Base-by-base conservation (phyloP, 225 moss, liverwort and hornwort genomes). In the Sphagnum tenellum region DNA sequence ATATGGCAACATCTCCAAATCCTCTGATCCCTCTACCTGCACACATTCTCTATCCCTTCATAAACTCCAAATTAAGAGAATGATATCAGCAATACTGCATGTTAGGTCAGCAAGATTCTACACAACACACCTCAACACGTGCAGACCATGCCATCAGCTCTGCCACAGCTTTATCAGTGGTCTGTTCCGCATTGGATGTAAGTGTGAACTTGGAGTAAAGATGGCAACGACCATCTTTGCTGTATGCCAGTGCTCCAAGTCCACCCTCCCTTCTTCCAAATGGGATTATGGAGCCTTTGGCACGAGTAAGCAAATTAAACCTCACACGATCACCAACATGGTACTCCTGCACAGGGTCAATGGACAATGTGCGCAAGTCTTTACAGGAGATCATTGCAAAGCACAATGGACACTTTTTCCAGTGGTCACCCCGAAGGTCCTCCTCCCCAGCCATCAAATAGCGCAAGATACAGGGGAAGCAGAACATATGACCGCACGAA, bases 331-430 rank as follows among this genome's bases (percentile, higher is more conserved):
- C 84, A 54, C 96, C 90, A 49, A 82, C 69, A 66, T 70, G 67
- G 56, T 79, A 78, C 54, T 85, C 83, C 14, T 79, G 83, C 62
- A 98, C 93, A 64, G 85, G 71, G 66, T 84, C 88, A 61, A 98
- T 87, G 12, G 78, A 72, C 50, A 98, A 87, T 3, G 90, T 98
- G n/a, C 96, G 89, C 70, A 93, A 76, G 57, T 98, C 96, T 66
- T 93, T 98, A 48, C 79, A 80, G 3, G 82, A 93, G 46, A 98
- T 88, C 96, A 93, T 93, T 63, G 96, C 76, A 71, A 93, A 98
- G 75, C 96, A 98, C 60, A 98, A 90, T 6, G 96, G 96, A 63
- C 96, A 98, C 66, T 93, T 98, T 73, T 98, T 98, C 88, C 86
- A 89, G 11, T 79, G 81, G 66, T 92, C 96, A 49, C 81, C 75